Base-by-base conservation (phyloP, 257 asterid genomes). In the Mitragyna speciosa region DNA sequence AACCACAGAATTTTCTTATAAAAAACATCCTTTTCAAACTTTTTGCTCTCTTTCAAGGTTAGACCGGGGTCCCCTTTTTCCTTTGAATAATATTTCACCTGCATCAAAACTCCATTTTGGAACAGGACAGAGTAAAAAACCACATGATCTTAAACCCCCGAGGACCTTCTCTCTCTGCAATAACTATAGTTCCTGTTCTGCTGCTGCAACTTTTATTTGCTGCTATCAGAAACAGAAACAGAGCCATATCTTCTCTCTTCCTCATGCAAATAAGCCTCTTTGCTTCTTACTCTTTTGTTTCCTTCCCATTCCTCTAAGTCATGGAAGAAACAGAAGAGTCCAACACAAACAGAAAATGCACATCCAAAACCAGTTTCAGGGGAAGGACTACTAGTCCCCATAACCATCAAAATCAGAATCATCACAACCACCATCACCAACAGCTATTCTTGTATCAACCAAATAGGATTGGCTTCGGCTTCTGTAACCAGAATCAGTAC, bases 211-310 rank as follows among this genome's bases (percentile, higher is more conserved):
- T 79, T 36, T 36, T 81, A 64, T 83, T 70, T 76, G 69, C 83
- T 77, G 83, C 33, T 82, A 75, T 80, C 82, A 86, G 76, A 68
- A 76, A 79, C 75, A 49, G 68, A 58, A 70, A 43, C 79, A 28
- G 64, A 82, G 64, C 72, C 80, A 64, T 77, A 72, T 9, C 75
- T 67, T 64, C 69, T 64, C 84, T 85, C 93, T 85, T 86, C 87
- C 86, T 77, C 94, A 94, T 91, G 94, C 91, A 87, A 81, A 85
- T 24, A 84, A 84, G 72, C 86, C 89, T 83, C 87, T 90, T 85
- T 82, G 88, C 87, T 85, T 82, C 86, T 83, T 80, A 79, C 77
- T 80, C 80, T 76, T n/a, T 78, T 76, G 59, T 82, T 82, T 77
- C 88, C 82, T 78, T 77, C 86, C 75, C 82, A 80, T 82, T 72